Conservation (phyloP, 768 basidiomycete species). For the Trametes cingulata region DNA sequence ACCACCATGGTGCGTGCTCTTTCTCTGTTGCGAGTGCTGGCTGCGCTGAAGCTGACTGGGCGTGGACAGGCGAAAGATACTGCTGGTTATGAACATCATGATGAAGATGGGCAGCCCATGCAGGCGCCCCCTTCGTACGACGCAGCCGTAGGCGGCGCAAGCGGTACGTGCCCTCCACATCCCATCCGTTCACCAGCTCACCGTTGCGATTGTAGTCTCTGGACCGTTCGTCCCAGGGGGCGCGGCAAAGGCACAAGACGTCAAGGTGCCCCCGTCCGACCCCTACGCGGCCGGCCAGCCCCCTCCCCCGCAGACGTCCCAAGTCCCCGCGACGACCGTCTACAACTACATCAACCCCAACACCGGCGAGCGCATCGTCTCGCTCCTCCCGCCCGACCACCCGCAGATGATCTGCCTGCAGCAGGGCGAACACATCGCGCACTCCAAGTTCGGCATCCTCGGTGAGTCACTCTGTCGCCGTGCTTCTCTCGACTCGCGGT, state of each 20-base stretch:
- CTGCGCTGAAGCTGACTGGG: not conserved
- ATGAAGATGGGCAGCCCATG: conserved; percentile 13
- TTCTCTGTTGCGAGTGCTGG: too few species aligned
- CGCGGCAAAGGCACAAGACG: conserved; percentile 18
- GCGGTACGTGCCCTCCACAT: conserved; percentile 9
- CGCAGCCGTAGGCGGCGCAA: conserved; percentile 19
- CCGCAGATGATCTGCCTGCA: conserved; percentile 89
- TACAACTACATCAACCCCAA: conserved; percentile 69
- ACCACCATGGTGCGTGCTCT: conserved; percentile 19
- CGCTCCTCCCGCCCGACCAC: conserved; percentile 72
- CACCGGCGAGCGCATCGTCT: conserved; percentile 46
- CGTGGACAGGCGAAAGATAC: conserved; percentile 9
- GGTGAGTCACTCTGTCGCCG: conserved; percentile 33
- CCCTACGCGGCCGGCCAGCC: conserved; percentile 4
- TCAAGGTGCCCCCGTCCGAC: conserved; percentile 22
- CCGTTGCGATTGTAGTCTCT: conserved; percentile 2
- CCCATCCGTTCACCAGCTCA: not conserved
- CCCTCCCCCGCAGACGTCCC: conserved; percentile 3
- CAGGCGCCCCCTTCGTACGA: conserved; percentile 35
- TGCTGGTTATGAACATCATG: not conserved
- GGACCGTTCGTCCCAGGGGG: conserved; percentile 26
- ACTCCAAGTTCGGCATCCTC: conserved; percentile 68
- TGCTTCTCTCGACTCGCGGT: not conserved
- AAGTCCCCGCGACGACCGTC: conserved; percentile 49
- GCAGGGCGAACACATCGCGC: conserved; percentile 61